Base-by-base conservation (phyloP, 2,329 filamentous ascomycete species). In the Trichoderma afroharzianum region DNA sequence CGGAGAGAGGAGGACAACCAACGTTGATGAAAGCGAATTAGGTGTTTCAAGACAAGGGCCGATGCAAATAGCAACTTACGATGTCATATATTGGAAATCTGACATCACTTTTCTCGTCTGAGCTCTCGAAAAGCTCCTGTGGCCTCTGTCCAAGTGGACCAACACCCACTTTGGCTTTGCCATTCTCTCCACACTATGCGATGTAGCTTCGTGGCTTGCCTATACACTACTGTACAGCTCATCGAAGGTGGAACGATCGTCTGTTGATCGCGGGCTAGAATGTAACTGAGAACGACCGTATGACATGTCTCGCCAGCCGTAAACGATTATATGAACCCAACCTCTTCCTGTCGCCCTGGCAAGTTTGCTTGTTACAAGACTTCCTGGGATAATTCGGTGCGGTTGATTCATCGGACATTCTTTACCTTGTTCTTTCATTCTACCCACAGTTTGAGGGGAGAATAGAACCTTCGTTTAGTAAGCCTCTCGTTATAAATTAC, bases 381-480 rank as follows among this genome's bases (percentile, higher is more conserved):
- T 21, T 28, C 11, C 61, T 21, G 30, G 26, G 32, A 50, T 33
- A 24, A 50, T 32, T 47, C 18, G n/a, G 39, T 6, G 62, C 43
- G 61, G 61, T 47, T 33, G n/a, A 62, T 33, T 33, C 11, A 53
- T 68, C 33, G 26, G 55, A 32, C 55, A 58, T 32, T 58, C 28
- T 18, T 57, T 68, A 50, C 55, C 32, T 33, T 50, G 71, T 74
- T 86, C 75, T 39, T 39, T 72, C 53, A 86, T 86, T 76, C 66
- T 55, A 0, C 74, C 63, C 36, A 78, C 88, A 21, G 67, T 59
- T 75, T 70, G 71, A 70, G 70, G 21, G 58, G 47, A 70, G 36
- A 50, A 58, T 55, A 50, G 14, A 47, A 32, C 70, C 9, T 28
- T 72, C 55, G 32, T 50, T 64, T 68, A 63, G 58, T 11, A 26